Base-by-base conservation (phyloP, 108 stramenopile species). In the Cylindrotheca fusiformis region DNA sequence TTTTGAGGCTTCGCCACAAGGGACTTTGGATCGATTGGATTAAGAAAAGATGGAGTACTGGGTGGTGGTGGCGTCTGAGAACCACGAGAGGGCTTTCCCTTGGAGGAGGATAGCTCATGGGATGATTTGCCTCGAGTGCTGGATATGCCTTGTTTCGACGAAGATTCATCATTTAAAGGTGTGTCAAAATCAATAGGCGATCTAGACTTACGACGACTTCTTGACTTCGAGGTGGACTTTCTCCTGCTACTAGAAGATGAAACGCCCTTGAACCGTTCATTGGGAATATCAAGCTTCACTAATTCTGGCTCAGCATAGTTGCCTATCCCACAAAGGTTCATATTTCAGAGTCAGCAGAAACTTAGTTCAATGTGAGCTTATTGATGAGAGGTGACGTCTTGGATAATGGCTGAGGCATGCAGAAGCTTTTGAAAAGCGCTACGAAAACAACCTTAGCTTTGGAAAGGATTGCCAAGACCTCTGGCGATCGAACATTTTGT, bases 311-410 rank as follows among this genome's bases (percentile, higher is more conserved):
- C 71, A 5, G 63, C 24, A 6, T 63, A 12, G 47, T 48, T 56
- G 24, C 19, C 22, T 6, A 65, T 51, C 25, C 71, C 71, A 52
- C 71, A 72, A 14, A 64, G 49, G 59, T 72, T 72, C 71, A 72
- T 72, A 33, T 32, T 63, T n/a, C n/a, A 17, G 19, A 12, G 19
- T 20, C n/a, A n/a, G n/a, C n/a, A n/a, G n/a, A n/a, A n/a, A n/a
- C n/a, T n/a, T n/a, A n/a, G n/a, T n/a, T n/a, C n/a, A n/a, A n/a
- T n/a, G n/a, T n/a, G n/a, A n/a, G n/a, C n/a, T n/a, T n/a, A n/a
- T n/a, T n/a, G n/a, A n/a, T n/a, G n/a, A n/a, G n/a, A n/a, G n/a
- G n/a, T n/a, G n/a, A n/a, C n/a, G n/a, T n/a, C n/a, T n/a, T n/a
- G n/a, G n/a, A n/a, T n/a, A n/a, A n/a, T n/a, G n/a, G n/a, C n/a